phyloP scores from a whole-genome alignment of 2,329 filamentous ascomycete species.

The Hypoxylon sp. region DNA sequence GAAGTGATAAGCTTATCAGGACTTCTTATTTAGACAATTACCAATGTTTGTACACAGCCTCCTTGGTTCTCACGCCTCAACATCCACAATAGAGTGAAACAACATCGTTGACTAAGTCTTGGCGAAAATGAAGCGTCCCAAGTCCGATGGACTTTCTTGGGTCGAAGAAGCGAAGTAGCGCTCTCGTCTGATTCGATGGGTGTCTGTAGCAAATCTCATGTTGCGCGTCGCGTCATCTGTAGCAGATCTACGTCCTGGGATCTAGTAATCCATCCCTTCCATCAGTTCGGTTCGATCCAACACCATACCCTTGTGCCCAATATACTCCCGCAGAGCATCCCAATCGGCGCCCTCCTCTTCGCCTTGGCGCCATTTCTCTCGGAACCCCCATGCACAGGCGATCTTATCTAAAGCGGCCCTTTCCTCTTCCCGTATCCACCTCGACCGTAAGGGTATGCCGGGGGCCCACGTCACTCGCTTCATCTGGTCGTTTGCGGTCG shows the following conservation, averaged over 20 bases:
- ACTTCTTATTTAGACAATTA: slow-evolving; percentile 21
- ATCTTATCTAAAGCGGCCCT: slow-evolving; percentile 88
- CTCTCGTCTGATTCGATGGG: slow-evolving; percentile 8
- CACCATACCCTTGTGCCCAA: slow-evolving; percentile 87
- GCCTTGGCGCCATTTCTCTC: slow-evolving; percentile 81
- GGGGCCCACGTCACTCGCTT: slow-evolving; percentile 90
- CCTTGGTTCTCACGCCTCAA: slow-evolving; percentile 1
- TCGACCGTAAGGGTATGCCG: slow-evolving; percentile 82
- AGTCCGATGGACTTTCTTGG: neutral
- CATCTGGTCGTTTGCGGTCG: slow-evolving; percentile 96
- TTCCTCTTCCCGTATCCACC: slow-evolving; percentile 93
- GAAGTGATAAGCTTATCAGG: slow-evolving; percentile 24
- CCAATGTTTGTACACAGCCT: slow-evolving; percentile 4
- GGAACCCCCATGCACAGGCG: slow-evolving; percentile 92
- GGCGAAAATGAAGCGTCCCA: slow-evolving; percentile 7
- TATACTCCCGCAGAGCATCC: slow-evolving; percentile 86
- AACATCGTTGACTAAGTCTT: neutral
- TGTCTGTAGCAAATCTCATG: slow-evolving; percentile 6
- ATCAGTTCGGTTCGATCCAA: slow-evolving; percentile 91
- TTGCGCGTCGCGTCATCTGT: neutral
- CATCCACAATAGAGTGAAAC: slow-evolving; percentile 9
- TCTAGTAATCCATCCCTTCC: slow-evolving; percentile 83
- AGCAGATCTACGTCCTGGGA: slow-evolving; percentile 8
- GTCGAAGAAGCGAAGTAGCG: neutral
- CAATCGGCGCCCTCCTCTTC: slow-evolving; percentile 94